Evolutionary conservation across 2,329 filamentous ascomycete species (phyloP).

Genomic region (Grosmannia penicillata): DNA sequence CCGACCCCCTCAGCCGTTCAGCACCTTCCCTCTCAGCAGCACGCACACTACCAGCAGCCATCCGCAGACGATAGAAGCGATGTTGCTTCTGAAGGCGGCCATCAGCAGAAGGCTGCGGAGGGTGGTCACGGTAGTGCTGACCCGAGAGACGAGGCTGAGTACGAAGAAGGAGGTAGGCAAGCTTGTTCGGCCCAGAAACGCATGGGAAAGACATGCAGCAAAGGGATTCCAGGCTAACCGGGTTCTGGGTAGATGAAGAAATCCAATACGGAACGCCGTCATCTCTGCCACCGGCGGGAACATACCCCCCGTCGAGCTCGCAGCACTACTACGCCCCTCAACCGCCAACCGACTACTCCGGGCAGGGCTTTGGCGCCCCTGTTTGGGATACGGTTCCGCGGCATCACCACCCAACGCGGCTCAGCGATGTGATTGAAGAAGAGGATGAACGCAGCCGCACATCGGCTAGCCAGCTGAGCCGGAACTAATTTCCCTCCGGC

Average conservation of each 20-base stretch:
- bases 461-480: slow-evolving; percentile 50
- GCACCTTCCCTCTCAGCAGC: not conserved
- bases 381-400: slow-evolving; percentile 59
- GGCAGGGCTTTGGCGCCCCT: slow-evolving; percentile 48
- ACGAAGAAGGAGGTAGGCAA: slow-evolving; percentile 38
- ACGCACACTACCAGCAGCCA: not conserved
- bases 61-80: not conserved
- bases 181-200: not conserved
- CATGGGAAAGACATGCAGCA: not conserved
- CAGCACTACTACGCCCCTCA: slow-evolving; percentile 28
- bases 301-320: slow-evolving; percentile 21
- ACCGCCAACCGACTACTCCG: slow-evolving; percentile 44
- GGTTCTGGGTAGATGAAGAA: slow-evolving; percentile 23
- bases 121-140: slow-evolving; percentile 3
- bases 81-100: not conserved
- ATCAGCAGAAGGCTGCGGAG: not conserved
- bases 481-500: slow-evolving; percentile 12
- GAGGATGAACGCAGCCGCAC: slow-evolving; percentile 70
- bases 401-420: slow-evolving; percentile 75
- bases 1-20: not conserved
- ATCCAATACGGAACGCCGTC: slow-evolving; percentile 43
- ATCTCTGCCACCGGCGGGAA: slow-evolving; percentile 18
- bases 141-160: slow-evolving; percentile 43
- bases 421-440: slow-evolving; percentile 80
- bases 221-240: not conserved